phyloP scores from a whole-genome alignment of 495 filamentous ascomycete genomes.

The Penicillium arizonense region DNA sequence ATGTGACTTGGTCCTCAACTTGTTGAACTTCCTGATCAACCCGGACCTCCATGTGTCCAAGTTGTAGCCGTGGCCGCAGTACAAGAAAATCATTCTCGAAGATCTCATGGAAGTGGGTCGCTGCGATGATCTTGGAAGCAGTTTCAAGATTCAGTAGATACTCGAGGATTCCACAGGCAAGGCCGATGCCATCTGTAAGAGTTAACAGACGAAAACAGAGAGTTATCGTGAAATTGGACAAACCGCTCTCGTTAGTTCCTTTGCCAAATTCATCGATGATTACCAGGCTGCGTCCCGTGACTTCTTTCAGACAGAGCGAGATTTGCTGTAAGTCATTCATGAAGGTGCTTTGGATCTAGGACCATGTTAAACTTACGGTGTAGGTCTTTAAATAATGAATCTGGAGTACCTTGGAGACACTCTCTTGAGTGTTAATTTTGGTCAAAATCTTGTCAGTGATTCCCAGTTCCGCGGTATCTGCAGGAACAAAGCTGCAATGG shows the following conservation, averaged over 20 bases:
- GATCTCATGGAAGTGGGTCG: conserved; percentile 95
- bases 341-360: conserved; percentile 81
- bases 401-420: conserved; percentile 60
- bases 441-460: conserved; percentile 93
- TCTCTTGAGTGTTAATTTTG: conserved; percentile 82
- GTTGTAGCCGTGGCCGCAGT: conserved; percentile 56
- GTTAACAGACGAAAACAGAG: not conserved
- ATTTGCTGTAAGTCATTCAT: conserved; percentile 92
- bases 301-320: conserved; percentile 71
- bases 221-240: not conserved
- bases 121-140: conserved; percentile 79
- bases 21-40: conserved; percentile 59
- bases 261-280: conserved; percentile 97
- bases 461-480: conserved; percentile 73
- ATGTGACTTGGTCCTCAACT: conserved; percentile 76
- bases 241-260: conserved; percentile 73
- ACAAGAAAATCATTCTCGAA: conserved; percentile 72
- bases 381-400: not conserved
- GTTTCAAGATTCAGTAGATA: conserved; percentile 62
- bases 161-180: conserved; percentile 80
- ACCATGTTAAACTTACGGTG: not conserved
- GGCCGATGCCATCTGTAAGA: conserved; percentile 70
- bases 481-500: conserved; percentile 71
- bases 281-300: conserved; percentile 74
- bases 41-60: conserved; percentile 87